Conservation (phyloP, 345 rosid species). For the Eucalyptus regnans region DNA sequence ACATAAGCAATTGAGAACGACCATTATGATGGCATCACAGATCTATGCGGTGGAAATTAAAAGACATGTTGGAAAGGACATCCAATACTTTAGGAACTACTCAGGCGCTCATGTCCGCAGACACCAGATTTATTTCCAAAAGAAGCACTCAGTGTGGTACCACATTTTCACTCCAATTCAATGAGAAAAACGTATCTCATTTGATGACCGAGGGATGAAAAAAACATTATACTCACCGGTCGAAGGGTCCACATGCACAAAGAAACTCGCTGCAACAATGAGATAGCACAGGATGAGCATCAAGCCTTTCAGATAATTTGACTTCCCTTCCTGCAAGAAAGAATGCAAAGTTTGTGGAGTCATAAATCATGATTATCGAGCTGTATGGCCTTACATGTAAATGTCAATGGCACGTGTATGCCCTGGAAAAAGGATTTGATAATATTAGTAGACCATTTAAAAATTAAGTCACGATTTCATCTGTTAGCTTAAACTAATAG, state of each 20-base stretch:
- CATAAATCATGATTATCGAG: not conserved
- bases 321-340: slow-evolving; percentile 29
- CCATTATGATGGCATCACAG: not conserved
- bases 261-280: slow-evolving; percentile 40
- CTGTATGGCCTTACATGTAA: not conserved
- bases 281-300: slow-evolving; percentile 37
- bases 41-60: not conserved
- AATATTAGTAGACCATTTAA: not conserved
- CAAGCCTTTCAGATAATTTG: slow-evolving; percentile 40
- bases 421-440: not conserved
- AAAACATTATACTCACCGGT: slow-evolving; percentile 14
- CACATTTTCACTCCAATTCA: not conserved
- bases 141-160: not conserved
- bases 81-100: not conserved
- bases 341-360: not conserved
- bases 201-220: not conserved
- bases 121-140: not conserved
- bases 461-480: not conserved
- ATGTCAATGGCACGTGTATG: not conserved
- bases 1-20: not conserved
- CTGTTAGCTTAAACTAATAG: not conserved
- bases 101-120: not conserved
- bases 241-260: slow-evolving; percentile 27
- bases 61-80: not conserved
- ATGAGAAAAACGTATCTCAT: not conserved